Evolutionary conservation across 169 alveolate species (phyloP), one percentile per base, ranked within the genome.

Genomic region (Eimeria necatrix): DNA sequence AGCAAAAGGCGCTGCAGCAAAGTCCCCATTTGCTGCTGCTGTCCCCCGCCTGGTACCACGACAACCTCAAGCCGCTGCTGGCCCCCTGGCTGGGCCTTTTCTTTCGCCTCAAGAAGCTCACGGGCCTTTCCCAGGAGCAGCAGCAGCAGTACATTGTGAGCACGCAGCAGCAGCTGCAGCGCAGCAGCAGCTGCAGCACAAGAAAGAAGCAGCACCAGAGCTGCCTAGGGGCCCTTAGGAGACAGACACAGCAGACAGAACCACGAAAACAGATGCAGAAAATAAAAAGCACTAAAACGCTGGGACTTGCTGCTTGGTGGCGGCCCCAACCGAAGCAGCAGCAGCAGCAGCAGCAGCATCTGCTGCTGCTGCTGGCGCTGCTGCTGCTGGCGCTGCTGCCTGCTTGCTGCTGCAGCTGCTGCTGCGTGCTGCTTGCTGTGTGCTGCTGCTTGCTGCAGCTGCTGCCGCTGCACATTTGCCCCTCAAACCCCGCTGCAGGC

Each of bases 1-100:
- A 94, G 49, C 94, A 85, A 73, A 87, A 96, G 20, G 97, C 97
- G n/a, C 96, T 97, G 86, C 95, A 96, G 93, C 95, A 93, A 60
- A 83, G 89, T 87, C 99, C 99, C 26, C 98, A 97, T 51, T 49
- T 98, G 95, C 97, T 97, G 80, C 97, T 97, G 90, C 97, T 97
- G 94, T 94, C 95, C 46, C 78, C 89, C 78, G 93, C 26, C 41
- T 97, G 95, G 96, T 97, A 97, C 85, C 91, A 96, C 51, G 95
- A 76, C 16, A 90, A 95, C 84, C 95, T 96, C 84, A 95, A 96
- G 80, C 97, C 98, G 18, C 93, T 70, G 12, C 97, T 97, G 71
- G 96, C 96, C 4, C 73, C 86, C 46, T 97, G 98, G 97, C 95
- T 91, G 60, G 84, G 95, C 32, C 94, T 97, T 86, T 93, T 93